These are phyloP conservation scores for Annona cherimola DNA, from an alignment of 164 flowering plant genomes.

Conservation along the genomic window DNA sequence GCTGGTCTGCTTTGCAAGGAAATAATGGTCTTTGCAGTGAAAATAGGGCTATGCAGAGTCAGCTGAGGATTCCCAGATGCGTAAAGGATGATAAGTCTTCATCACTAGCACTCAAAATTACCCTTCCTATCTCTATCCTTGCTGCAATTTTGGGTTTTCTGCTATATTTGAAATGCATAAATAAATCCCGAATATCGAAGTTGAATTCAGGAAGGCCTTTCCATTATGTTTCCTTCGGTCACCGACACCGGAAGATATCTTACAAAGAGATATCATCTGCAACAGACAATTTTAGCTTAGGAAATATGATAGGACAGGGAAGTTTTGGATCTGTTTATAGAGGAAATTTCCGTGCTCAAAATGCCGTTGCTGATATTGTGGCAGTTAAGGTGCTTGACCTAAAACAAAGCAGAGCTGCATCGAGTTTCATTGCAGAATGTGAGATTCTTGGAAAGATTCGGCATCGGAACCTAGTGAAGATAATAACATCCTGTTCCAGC, in stretches of 20 bases:
- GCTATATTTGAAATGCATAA: no score
- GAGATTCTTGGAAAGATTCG: slow-evolving; percentile 38
- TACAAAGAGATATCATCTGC: slow-evolving; percentile 35
- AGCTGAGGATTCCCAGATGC: slow-evolving; percentile 24
- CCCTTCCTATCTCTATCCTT: neutral
- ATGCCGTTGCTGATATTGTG: slow-evolving; percentile 27
- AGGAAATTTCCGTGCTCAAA: slow-evolving; percentile 27
- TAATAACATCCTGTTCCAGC: slow-evolving; percentile 46
- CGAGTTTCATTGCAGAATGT: slow-evolving; percentile 48
- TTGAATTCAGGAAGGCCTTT: neutral
- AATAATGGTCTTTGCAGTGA: slow-evolving; percentile 40
- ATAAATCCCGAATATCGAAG: neutral
- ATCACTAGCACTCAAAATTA: neutral
- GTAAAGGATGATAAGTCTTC: neutral
- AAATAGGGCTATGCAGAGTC: neutral
- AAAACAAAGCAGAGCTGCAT: slow-evolving; percentile 17
- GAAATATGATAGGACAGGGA: slow-evolving; percentile 50
- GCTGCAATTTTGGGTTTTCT: no score
- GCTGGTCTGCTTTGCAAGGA: no score
- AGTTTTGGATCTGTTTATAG: slow-evolving; percentile 49
- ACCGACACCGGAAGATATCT: slow-evolving; percentile 24
- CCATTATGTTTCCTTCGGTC: neutral
- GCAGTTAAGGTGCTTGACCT: slow-evolving; percentile 41
- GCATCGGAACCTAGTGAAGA: slow-evolving; percentile 54
- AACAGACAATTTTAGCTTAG: slow-evolving; percentile 26